phyloP scores from a whole-genome alignment of 306 rosid species.

The Heteromeles arbutifolia region DNA sequence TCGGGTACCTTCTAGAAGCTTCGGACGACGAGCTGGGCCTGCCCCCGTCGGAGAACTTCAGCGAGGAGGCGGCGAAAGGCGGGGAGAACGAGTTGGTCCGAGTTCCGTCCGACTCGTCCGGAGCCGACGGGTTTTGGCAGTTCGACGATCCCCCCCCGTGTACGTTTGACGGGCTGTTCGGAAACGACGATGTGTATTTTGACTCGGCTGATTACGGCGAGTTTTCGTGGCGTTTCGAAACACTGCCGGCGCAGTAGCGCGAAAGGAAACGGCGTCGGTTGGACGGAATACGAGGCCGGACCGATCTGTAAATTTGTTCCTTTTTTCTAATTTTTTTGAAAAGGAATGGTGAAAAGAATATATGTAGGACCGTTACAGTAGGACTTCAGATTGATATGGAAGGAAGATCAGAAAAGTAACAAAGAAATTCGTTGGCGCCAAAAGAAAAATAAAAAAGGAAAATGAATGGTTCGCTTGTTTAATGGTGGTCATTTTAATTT shows the following conservation, averaged over 20 bases:
- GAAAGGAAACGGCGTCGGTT: not conserved
- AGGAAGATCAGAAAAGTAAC: not conserved
- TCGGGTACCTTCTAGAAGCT: constrained; percentile 68
- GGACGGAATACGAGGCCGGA: not conserved
- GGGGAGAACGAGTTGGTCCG: constrained; percentile 38
- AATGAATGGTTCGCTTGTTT: not conserved
- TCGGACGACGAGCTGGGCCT: constrained; percentile 89
- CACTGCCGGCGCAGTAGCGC: constrained; percentile 57
- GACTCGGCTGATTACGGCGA: constrained; percentile 47
- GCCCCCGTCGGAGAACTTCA: constrained; percentile 46
- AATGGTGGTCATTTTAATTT: not conserved
- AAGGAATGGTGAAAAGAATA: not conserved
- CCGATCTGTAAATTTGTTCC: constrained; percentile 31
- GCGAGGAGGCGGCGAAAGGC: constrained; percentile 9
- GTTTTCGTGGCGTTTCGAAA: constrained; percentile 55
- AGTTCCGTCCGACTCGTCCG: constrained; percentile 50
- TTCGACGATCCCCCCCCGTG: constrained; percentile 53
- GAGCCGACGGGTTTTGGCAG: constrained; percentile 57
- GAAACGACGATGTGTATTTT: constrained; percentile 54
- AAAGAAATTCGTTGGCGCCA: not conserved
- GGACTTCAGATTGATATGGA: constrained; percentile 6
- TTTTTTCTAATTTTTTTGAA: not conserved
- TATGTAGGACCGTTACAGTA: not conserved
- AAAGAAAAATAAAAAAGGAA: not conserved
- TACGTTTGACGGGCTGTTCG: constrained; percentile 62